Base-by-base conservation (phyloP, 2,329 filamentous ascomycete species). In the Trichoderma guizhouense region DNA sequence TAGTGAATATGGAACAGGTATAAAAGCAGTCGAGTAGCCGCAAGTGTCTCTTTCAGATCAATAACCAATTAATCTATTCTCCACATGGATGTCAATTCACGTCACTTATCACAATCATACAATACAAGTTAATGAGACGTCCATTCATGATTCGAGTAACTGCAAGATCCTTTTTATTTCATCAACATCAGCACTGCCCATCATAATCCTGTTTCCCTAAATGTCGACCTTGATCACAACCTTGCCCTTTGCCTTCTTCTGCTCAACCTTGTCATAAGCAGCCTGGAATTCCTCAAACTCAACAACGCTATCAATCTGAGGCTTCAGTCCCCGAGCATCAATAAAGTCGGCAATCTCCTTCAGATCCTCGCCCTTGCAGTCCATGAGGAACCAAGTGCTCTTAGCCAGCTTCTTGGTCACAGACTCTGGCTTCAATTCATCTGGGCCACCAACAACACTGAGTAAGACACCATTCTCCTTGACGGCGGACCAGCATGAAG, bases 221-320 rank as follows among this genome's bases (percentile, higher is more conserved):
- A 72, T 21, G 30, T 57, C 67, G 7, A 83, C 76, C 66, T 78
- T 80, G 53, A 84, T 80, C n/a, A 83, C 74, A 21, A 84, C 78
- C 73, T 84, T 84, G 0, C 82, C 82, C 63, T 77, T 82, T 7
- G 81, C 75, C 61, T 77, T 79, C 2, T 81, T 77, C 18, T 75
- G 74, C 43, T 82, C 78, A 11, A 83, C 76, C 73, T 76, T 80
- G 14, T 79, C 80, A 74, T 83, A 84, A 0, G 82, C 82, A 68
- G 79, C 77, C 43, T 80, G 71, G 64, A 79, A 83, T 7, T 84
- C 76, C 7, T 79, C 81, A 74, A 84, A 81, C n/a, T 77, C 75
- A 71, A 80, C 80, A 5, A 80, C 78, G 47, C 81, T 83, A 72
- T 84, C 83, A n/a, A 84, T 76, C 53, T 76, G 72, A 3, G 81